Evolutionary conservation across 768 basidiomycete genomes (phyloP), one percentile per base, ranked within the genome.

Genomic region (Strobilomyces dryophilus): DNA sequence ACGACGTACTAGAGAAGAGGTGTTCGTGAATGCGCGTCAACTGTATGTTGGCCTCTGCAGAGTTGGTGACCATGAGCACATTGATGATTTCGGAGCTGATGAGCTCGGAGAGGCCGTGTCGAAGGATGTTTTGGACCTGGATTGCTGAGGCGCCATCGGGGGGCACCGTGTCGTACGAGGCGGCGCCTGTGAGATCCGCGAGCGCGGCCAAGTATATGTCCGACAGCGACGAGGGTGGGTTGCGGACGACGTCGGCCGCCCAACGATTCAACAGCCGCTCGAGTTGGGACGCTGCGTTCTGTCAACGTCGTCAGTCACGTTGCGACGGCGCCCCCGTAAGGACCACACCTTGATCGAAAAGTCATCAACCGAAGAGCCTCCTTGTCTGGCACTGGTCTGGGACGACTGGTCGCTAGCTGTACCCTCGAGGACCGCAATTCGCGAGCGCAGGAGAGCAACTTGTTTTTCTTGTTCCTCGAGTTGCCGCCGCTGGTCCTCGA

Each of bases 21-120:
- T 92, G 87, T 66, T 93, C 92, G 66, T 94, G 92, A 51, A 94
- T 89, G 5, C 89, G 79, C 21, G 90, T 86, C 45, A 94, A 74
- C 66, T 93, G 89, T 55, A 86, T 68, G 62, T 94, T 94, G 26
- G 92, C 85, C 49, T 94, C 92, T 42, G 76, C 78, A 8, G 88
- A 90, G 64, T 90, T 91, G 43, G 92, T 93, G 53, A 92, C 86
- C 61, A 92, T 83, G 51, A 93, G 78, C 59, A 87, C 87, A 65
- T 94, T 94, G 64, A 94, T 77, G 71, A 92, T 77, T 40, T 89
- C 90, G 58, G 88, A 81, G 18, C 84, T 83, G 65, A 79, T 73
- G 15, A 83, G 77, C 64, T 92, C 87, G 4, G 87, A 78, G 71
- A 93, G 79, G 3, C 85, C 85, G 64, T 94, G 92, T 37, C 92